Conservation (phyloP, 2,329 filamentous ascomycete genomes). For the Capronia coronata region DNA sequence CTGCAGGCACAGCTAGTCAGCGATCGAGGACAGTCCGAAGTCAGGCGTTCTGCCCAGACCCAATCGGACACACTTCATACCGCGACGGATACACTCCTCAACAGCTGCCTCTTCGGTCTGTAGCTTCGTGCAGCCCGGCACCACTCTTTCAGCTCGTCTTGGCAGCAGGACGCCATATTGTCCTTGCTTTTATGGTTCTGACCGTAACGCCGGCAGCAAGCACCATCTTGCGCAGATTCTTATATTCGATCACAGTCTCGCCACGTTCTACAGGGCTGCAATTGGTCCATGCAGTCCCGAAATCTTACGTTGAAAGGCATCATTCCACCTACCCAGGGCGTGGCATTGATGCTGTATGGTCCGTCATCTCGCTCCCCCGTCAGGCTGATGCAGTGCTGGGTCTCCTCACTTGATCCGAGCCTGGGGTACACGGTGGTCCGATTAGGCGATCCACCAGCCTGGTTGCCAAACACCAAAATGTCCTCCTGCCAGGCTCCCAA, state of each 20-base stretch:
- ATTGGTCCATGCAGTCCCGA: slow-evolving; percentile 10
- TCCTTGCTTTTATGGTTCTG: not conserved
- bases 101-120: slow-evolving; percentile 15
- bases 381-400: slow-evolving; percentile 11
- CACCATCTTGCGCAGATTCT: not conserved
- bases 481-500: too few relatives aligned
- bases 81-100: slow-evolving; percentile 1
- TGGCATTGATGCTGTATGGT: not conserved
- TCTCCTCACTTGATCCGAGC: slow-evolving; percentile 7
- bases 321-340: not conserved
- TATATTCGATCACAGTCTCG: not conserved
- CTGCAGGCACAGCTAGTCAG: slow-evolving; percentile 13
- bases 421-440: not conserved
- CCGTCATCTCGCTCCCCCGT: slow-evolving; percentile 4
- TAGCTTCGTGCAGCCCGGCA: not conserved
- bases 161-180: slow-evolving; percentile 2
- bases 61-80: not conserved
- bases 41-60: not conserved
- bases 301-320: slow-evolving; percentile 1
- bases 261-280: slow-evolving; percentile 19
- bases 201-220: not conserved
- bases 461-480: slow-evolving; percentile 5
- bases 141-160: slow-evolving; percentile 18
- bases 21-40: not conserved
- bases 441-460: slow-evolving; percentile 9